Conservation (phyloP, 805 yeast species). For the Cyberlindnera americana region DNA sequence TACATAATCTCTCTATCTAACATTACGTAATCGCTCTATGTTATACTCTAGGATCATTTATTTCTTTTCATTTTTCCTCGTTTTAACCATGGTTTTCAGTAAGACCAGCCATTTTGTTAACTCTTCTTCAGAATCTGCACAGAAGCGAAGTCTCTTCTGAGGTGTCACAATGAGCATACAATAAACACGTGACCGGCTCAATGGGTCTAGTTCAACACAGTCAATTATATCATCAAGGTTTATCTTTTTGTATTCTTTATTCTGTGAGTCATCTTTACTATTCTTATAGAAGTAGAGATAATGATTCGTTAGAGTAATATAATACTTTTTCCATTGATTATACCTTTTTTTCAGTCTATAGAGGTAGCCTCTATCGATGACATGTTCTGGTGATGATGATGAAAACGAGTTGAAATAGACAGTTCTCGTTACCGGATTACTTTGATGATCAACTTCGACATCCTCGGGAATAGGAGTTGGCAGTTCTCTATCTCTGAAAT, state of each 20-base stretch:
- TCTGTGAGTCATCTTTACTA: conserved; percentile 18
- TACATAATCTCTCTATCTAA: too few species aligned
- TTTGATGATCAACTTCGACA: neutral
- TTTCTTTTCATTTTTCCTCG: conserved; percentile 18
- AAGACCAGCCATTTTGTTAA: conserved; percentile 47
- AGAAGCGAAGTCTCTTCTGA: conserved; percentile 40
- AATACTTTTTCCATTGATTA: conserved; percentile 46
- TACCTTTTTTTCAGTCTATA: conserved; percentile 38
- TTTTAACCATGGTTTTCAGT: conserved; percentile 33
- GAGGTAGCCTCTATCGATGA: conserved; percentile 40
- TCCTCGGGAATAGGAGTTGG: conserved; percentile 5
- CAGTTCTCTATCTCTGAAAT: conserved; percentile 3
- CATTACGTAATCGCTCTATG: too few species aligned
- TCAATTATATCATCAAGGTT: conserved; percentile 38
- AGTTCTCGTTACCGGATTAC: too few species aligned
- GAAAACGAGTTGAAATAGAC: conserved; percentile 24
- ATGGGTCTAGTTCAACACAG: conserved; percentile 48
- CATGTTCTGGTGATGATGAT: conserved; percentile 29
- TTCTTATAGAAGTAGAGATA: conserved; percentile 40
- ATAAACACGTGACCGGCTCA: conserved; percentile 39
- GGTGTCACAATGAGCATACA: conserved; percentile 48
- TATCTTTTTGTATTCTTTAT: conserved; percentile 30
- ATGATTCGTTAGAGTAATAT: conserved; percentile 40
- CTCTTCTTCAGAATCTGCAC: conserved; percentile 43
- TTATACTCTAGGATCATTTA: too few species aligned